These are phyloP conservation scores for Phytophthora colocasiae DNA, from an alignment of 352 stramenopile genomes.

Conservation along the genomic window DNA sequence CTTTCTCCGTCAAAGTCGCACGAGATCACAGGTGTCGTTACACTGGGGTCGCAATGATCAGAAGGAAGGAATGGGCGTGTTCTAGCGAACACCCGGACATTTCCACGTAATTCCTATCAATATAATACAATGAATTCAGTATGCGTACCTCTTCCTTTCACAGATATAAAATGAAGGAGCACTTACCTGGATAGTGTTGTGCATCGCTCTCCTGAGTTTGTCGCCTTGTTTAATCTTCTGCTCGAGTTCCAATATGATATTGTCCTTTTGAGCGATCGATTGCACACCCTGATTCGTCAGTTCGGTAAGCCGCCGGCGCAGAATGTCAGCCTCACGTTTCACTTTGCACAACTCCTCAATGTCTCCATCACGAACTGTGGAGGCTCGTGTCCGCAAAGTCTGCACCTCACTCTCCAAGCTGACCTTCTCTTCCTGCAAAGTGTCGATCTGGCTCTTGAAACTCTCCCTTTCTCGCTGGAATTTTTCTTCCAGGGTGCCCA, in stretches of 20 bases:
- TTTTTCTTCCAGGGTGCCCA: conserved; percentile 42
- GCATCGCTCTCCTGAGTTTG: conserved; percentile 93
- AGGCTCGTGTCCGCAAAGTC: conserved; percentile 60
- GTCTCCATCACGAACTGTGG: conserved; percentile 62
- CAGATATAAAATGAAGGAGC: neutral
- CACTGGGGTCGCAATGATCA: conserved; percentile 65
- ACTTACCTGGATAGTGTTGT: conserved; percentile 96
- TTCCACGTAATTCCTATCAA: conserved; percentile 96
- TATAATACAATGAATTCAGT: neutral
- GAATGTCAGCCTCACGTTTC: conserved; percentile 74
- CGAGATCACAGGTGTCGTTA: conserved; percentile 55
- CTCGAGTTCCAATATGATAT: conserved; percentile 70
- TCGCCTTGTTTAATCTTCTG: conserved; percentile 82
- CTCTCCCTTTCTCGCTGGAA: conserved; percentile 48
- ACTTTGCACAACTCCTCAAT: conserved; percentile 75
- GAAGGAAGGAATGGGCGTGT: conserved; percentile 92
- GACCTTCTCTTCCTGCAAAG: conserved; percentile 75
- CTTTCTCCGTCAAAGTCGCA: conserved; percentile 79
- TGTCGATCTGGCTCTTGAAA: conserved; percentile 58
- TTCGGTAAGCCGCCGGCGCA: conserved; percentile 73
- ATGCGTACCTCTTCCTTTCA: too few relatives aligned
- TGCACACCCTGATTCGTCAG: conserved; percentile 63
- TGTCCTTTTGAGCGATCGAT: conserved; percentile 79
- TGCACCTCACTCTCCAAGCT: conserved; percentile 79
- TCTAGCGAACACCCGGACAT: conserved; percentile 97